Base-by-base conservation (phyloP, 768 basidiomycete genomes). In the Suillus weaverae region DNA sequence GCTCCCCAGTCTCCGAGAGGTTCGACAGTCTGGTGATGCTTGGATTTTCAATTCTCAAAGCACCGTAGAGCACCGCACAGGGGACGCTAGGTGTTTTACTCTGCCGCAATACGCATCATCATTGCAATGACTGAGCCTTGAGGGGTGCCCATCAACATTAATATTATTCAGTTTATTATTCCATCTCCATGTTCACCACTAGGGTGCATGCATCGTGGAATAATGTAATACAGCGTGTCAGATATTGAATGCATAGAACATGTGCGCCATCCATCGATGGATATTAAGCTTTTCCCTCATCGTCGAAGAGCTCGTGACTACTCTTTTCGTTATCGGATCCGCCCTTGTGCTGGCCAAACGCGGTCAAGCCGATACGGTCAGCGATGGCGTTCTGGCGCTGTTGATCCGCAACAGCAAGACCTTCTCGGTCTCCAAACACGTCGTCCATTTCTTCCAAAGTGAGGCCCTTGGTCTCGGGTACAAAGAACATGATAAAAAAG, bases 401-500 rank as follows among this genome's bases (percentile, higher is more conserved):
- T 67, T 81, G 78, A 72, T 93, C 91, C 20, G 85, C 84, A 13
- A 78, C 79, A 1, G 83, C 86, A 53, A 88, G 76, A 41, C 85
- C 85, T 55, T 73, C 74, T 10, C 77, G 78, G 61, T 84, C 85
- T 38, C 88, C 87, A 73, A 94, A 94, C 22, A 90, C 84, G 35
- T 85, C 84, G 74, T 94, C 91, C 85, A 92, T 90, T 74, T 93
- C 89, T 71, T 93, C 91, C 54, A 92, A 80, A 3, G 86, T 84
- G 4, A 89, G 80, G 38, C 86, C 87, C 77, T 90, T 90, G 18
- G 88, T 90, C 77, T 90, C 88, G n/a, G 89, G 89, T 2, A 89
- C 88, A 51, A 88, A 82, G 78, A 89, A 84, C 69, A 85, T 69
- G 70, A 92, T 78, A 75, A 91, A 89, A 20, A 89, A 63, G 22